These are phyloP conservation scores for Penicillium sp. DNA, from an alignment of 2,329 filamentous ascomycete species.

Conservation along the genomic window DNA sequence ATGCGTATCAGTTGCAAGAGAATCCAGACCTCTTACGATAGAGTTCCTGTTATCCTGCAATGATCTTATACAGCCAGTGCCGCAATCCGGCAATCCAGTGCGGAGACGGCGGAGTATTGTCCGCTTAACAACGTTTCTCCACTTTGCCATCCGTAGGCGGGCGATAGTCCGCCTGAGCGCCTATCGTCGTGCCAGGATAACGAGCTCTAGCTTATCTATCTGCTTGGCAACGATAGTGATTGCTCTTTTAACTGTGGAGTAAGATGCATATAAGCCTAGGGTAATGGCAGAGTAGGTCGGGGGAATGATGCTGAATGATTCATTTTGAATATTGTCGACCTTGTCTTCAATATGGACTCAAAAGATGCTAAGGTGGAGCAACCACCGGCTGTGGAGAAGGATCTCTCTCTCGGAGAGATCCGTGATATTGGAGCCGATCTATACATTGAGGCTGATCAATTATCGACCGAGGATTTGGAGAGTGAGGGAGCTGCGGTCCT, in stretches of 20 bases:
- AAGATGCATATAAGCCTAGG: not conserved
- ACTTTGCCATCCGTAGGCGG: not conserved
- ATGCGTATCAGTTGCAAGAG: not conserved
- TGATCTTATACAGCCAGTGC: slow-evolving; percentile 3
- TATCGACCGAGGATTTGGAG: slow-evolving; percentile 53
- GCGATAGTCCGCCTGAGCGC: slow-evolving; percentile 1
- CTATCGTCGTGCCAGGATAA: slow-evolving; percentile 15
- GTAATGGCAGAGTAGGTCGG: not conserved
- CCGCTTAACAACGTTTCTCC: slow-evolving; percentile 1
- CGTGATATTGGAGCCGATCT: slow-evolving; percentile 54
- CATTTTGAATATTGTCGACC: not conserved
- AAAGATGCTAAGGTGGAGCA: slow-evolving; percentile 29
- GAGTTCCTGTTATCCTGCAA: not conserved
- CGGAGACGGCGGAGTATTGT: slow-evolving; percentile 22
- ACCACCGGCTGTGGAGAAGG: slow-evolving; percentile 28
- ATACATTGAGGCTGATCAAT: slow-evolving; percentile 53
- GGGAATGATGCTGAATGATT: not conserved
- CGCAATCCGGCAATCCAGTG: not conserved
- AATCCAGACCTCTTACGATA: not conserved
- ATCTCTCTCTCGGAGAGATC: slow-evolving; percentile 31
- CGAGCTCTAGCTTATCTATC: slow-evolving; percentile 25
- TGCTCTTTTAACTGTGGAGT: not conserved
- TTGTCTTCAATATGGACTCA: slow-evolving; percentile 12
- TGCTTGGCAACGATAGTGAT: slow-evolving; percentile 21
- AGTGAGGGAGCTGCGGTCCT: slow-evolving; percentile 50